Evolutionary conservation across 192 early-diverging fungal species (phyloP).

Genomic region (Dimargaris cristalligena): DNA sequence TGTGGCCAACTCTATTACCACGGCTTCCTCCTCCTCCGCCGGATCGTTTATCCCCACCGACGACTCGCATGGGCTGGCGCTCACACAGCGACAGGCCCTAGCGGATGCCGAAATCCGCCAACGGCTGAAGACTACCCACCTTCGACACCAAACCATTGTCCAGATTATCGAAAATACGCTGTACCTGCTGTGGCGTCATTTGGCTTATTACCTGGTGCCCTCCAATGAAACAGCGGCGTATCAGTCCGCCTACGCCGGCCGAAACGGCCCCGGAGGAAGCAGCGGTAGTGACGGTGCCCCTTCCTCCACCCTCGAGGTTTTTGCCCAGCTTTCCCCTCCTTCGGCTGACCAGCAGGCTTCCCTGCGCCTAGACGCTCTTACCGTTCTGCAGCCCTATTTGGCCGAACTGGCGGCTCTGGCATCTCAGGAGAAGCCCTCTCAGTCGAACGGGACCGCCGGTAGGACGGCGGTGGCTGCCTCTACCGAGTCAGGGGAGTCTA

Average conservation of each 20-base stretch:
- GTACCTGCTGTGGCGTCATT: conserved; percentile 56
- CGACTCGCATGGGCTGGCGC: conserved; percentile 20
- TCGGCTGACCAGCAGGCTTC: neutral
- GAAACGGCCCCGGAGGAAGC: too few relatives aligned
- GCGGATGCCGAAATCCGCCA: conserved; percentile 21
- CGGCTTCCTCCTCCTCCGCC: too few relatives aligned
- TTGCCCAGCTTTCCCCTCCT: neutral
- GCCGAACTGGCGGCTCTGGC: too few relatives aligned
- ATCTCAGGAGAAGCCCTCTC: too few relatives aligned
- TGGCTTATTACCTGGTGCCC: conserved; percentile 33
- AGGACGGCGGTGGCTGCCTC: too few relatives aligned
- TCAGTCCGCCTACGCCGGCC: neutral
- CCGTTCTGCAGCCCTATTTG: neutral
- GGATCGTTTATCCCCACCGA: too few relatives aligned
- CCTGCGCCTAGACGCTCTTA: neutral
- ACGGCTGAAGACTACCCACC: conserved; percentile 20
- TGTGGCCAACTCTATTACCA: too few relatives aligned
- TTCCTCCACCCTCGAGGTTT: neutral
- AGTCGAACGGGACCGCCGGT: too few relatives aligned
- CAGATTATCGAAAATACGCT: conserved; percentile 38
- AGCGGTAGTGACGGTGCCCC: neutral
- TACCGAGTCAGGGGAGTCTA: too few relatives aligned
- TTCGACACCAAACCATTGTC: conserved; percentile 23
- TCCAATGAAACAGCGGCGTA: neutral
- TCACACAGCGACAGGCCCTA: conserved; percentile 23